Base-by-base conservation (phyloP, 1,139 yeast genomes). In the Debaryomyces coudertii region DNA sequence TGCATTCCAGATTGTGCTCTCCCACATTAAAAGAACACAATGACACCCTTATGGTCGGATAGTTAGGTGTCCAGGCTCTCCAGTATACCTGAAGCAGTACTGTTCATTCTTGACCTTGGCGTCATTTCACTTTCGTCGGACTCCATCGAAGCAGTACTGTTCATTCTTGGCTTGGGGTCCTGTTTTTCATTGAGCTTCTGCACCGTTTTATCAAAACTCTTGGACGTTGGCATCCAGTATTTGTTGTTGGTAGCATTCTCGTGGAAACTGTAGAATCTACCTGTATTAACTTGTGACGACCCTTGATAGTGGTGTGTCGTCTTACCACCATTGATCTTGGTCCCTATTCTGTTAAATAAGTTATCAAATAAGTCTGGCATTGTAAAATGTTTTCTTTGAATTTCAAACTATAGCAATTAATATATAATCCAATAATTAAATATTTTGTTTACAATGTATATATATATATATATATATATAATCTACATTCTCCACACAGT, bases 351-450 rank as follows among this genome's bases (percentile, higher is more conserved):
- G 31, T 58, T 62, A 48, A 71, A 71, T 42, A 73, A 62, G 51
- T 71, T 69, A 47, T 73, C 79, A 50, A 73, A 73, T 55, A 73
- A 61, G 56, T 71, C 78, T 16, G 77, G 76, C 78, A 73, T 73
- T 27, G 9, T 33, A 11, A 51, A 27, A 18, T 9, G 16, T 11
- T 39, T 7, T 39, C n/a, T 34, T 16, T 22, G 16, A 16, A 23
- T 25, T 25, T 14, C 24, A 15, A 38, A 28, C 7, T 36, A n/a
- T 23, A n/a, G 12, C 18, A 25, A 36, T 14, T 7, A 24, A 25
- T 5, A 8, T 9, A 7, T 11, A 15, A 24, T 7, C 6, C 15
- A 36, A 36, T 27, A 8, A 15, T 5, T 15, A 9, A n/a, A n/a
- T n/a, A n/a, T n/a, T n/a, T n/a, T n/a, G n/a, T n/a, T n/a, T n/a